Evolutionary conservation across 2,329 filamentous ascomycete species (phyloP).

Genomic region (Hypoxylon sp.): DNA sequence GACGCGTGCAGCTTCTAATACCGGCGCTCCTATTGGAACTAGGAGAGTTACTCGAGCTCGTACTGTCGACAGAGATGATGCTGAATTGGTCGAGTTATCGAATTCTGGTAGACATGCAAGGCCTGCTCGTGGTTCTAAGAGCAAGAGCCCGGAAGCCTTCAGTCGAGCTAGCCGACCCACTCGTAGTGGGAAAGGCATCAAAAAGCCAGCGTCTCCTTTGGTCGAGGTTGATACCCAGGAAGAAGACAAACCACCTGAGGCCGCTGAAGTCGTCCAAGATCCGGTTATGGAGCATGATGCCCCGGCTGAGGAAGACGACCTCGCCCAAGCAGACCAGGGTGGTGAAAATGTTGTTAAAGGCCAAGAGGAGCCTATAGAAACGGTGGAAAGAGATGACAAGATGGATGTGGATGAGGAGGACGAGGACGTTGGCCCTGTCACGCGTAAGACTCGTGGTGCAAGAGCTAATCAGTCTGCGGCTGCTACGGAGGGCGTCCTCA

Average conservation of each 20-base stretch:
- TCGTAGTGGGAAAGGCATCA: constrained; percentile 66
- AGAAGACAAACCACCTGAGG: constrained; percentile 55
- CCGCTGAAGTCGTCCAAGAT: constrained; percentile 55
- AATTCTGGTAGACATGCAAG: constrained; percentile 72
- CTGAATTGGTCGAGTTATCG: constrained; percentile 70
- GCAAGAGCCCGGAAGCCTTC: constrained; percentile 69
- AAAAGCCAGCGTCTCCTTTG: constrained; percentile 62
- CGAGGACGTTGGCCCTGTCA: constrained; percentile 64
- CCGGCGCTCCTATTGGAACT: constrained; percentile 50
- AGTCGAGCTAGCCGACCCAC: constrained; percentile 61
- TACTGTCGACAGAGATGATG: constrained; percentile 69
- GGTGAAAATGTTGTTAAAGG: constrained; percentile 37
- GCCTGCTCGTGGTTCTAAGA: constrained; percentile 64
- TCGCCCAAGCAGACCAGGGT: constrained; percentile 39
- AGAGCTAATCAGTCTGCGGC: constrained; percentile 42
- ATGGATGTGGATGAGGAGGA: constrained; percentile 59
- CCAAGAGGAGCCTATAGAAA: constrained; percentile 53
- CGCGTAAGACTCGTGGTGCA: constrained; percentile 61
- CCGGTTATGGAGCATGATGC: constrained; percentile 49
- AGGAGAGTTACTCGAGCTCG: constrained; percentile 67
- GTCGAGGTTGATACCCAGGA: constrained; percentile 70
- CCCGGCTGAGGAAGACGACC: constrained; percentile 38
- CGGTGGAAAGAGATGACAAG: constrained; percentile 54
- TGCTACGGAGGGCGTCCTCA: constrained; percentile 43
- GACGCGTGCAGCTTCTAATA: constrained; percentile 40